Base-by-base conservation (phyloP, 768 basidiomycete species). In the Boletus pseudopeckii region DNA sequence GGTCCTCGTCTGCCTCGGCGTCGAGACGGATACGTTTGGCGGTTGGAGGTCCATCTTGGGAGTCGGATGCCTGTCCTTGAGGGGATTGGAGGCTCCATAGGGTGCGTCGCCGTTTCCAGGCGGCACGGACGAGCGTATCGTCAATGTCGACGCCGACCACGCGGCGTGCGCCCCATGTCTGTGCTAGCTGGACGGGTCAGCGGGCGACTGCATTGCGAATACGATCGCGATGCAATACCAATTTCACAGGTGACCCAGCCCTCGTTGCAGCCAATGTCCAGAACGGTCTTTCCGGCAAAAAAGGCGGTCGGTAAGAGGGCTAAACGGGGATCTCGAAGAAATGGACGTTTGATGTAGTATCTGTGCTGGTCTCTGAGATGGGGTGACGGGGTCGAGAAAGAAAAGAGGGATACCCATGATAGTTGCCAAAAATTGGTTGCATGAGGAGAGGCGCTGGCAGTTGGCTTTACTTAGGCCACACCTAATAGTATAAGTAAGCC, bases 141-240 rank as follows among this genome's bases (percentile, higher is more conserved):
- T 94, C 93, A 42, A 96, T 88, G 65, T 96, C 92, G 1, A 96
- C 90, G 1, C 92, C 92, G 14, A 86, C 72, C 9, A 93, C 87
- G 55, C 77, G 79, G n/a, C 63, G 65, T 6, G 90, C 86, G 2
- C 79, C 80, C 68, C 77, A 77, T 1, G 71, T 68, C 64, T 90
- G 91, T 26, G 86, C 90, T 90, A 55, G 17, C 47, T 50, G 44
- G 43, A 15, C 41, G 33, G 33, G 59, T 43, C 34, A 52, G 38
- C n/a, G 24, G 10, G 43, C n/a, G 6, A 7, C 17, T 28, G 17
- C 17, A 10, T 7, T 10, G 24, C 9, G 15, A 5, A 40, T 18
- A 38, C 11, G 42, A 43, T 4, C 8, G 10, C 15, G 34, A 47
- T 11, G 24, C 9, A 9, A 11, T 17, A 58, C 92, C 92, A n/a